Base-by-base conservation (phyloP, 2,329 filamentous ascomycete species). In the Rutstroemia sp. region DNA sequence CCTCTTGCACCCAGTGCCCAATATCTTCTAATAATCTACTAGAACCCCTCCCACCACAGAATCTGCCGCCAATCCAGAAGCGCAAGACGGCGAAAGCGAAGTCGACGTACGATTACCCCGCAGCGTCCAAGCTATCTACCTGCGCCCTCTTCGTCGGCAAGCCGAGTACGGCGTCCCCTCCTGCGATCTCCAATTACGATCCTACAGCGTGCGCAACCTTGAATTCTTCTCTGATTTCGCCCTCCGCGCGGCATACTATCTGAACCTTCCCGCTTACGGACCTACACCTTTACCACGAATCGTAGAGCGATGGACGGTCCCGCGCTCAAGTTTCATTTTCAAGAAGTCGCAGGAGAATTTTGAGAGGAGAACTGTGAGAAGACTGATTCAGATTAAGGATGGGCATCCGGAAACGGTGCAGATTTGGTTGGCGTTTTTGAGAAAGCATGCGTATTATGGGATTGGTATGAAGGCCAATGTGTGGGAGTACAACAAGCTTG, bases 311-410 rank as follows among this genome's bases (percentile, higher is more conserved):
- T 99, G 94, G 94, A 97, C 94, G 0, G 91, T 97, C 2, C 90
- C 91, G 9, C 82, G 84, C 67, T 83, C 83, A 68, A 88, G 89
- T 71, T 99, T 99, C 76, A 89, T 96, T 63, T 89, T 90, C 78
- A 99, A 97, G 76, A 99, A 99, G 75, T 87, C 84, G 39, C 92
- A 99, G 73, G 94, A 99, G 75, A 99, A 99, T 73, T 99, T 95
- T 68, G 92, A 97, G 76, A 81, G 94, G 54, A 86, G 94, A 59
- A 99, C 94, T 1, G 73, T 92, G 66, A 82, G 92, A 54, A 79
- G 94, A 14, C 72, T 96, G 66, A 91, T 99, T 52, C 91, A 96
- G 73, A 94, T 99, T 68, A 87, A 89, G 63, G 94, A 97, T 68
- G 94, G 91, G 0, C 80, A 96, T 67, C 85, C 91, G 0, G 89